phyloP scores from a whole-genome alignment of 2,329 filamentous ascomycete species.

The Epichloe baconii region DNA sequence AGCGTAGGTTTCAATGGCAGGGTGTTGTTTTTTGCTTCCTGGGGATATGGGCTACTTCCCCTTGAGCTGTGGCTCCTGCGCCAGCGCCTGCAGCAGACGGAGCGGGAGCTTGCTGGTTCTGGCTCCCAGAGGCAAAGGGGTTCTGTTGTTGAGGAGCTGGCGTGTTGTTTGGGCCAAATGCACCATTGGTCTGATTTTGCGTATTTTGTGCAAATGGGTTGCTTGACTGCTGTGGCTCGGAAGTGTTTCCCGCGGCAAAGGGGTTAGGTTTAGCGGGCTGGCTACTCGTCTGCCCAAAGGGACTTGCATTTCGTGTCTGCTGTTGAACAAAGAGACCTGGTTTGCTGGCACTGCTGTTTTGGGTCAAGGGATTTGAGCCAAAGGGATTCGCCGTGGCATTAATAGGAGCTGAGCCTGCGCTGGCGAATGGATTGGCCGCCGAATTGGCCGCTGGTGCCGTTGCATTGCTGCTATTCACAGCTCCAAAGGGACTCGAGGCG shows the following conservation, averaged over 20 bases:
- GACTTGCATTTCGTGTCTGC: constrained; percentile 5
- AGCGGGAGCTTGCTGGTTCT: constrained; percentile 7
- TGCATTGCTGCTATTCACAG: constrained; percentile 9
- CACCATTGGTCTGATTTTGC: constrained; percentile 5
- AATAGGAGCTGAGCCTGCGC: not conserved
- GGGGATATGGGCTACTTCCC: constrained; percentile 29
- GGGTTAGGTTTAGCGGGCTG: constrained; percentile 11
- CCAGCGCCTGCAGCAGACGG: not conserved
- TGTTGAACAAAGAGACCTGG: constrained; percentile 11
- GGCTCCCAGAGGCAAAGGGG: constrained; percentile 12
- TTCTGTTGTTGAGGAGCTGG: constrained; percentile 10
- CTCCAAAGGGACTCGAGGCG: constrained; percentile 13
- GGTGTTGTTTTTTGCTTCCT: constrained; percentile 30
- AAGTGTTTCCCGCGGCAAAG: constrained; percentile 13
- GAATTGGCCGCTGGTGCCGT: constrained; percentile 9
- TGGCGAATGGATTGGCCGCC: constrained; percentile 16
- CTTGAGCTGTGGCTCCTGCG: not conserved
- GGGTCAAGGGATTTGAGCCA: constrained; percentile 6
- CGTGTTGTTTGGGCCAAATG: constrained; percentile 11
- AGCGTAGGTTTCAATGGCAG: constrained; percentile 30
- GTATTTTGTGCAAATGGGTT: constrained; percentile 13
- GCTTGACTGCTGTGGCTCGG: constrained; percentile 7
- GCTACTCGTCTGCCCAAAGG: constrained; percentile 11
- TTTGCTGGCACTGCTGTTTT: not conserved
- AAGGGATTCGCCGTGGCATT: constrained; percentile 15